A percentile compares a stretch with the other conserved stretches of the same genome.
phyloP scores from a whole-genome alignment of 2,329 filamentous ascomycete genomes.

The Claviceps sp. region DNA sequence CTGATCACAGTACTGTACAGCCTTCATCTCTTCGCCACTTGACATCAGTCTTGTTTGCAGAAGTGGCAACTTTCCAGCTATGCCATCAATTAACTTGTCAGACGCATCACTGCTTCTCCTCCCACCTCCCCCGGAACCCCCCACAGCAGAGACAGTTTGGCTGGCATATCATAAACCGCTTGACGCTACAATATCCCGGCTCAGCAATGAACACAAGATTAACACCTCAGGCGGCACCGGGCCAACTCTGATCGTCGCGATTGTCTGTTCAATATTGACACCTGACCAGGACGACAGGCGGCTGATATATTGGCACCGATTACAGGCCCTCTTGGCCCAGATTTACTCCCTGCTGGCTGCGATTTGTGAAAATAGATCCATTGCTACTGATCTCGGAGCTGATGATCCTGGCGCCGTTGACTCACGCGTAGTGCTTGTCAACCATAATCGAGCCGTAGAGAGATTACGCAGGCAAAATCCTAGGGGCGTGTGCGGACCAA shows the following conservation, averaged over 20 bases:
- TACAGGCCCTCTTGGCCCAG: slow-evolving; percentile 61
- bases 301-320: slow-evolving; percentile 46
- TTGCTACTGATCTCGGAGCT: slow-evolving; percentile 42
- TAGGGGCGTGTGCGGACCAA: slow-evolving; percentile 25
- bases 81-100: not conserved
- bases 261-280: slow-evolving; percentile 49
- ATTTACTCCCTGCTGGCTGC: slow-evolving; percentile 67
- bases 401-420: slow-evolving; percentile 59
- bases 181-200: slow-evolving; percentile 35
- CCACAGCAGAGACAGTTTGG: slow-evolving; percentile 35
- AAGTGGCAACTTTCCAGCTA: not conserved
- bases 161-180: slow-evolving; percentile 49
- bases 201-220: slow-evolving; percentile 22
- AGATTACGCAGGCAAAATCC: slow-evolving; percentile 19
- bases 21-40: not conserved
- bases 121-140: slow-evolving; percentile 46
- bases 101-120: slow-evolving; percentile 43
- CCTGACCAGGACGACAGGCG: slow-evolving; percentile 25
- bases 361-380: slow-evolving; percentile 50
- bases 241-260: slow-evolving; percentile 36
- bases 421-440: slow-evolving; percentile 58
- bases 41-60: not conserved
- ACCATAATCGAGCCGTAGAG: slow-evolving; percentile 32
- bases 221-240: slow-evolving; percentile 18
- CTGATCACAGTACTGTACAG: not conserved